phyloP scores from a whole-genome alignment of 208 protist species.

The Leishmania arabica region DNA sequence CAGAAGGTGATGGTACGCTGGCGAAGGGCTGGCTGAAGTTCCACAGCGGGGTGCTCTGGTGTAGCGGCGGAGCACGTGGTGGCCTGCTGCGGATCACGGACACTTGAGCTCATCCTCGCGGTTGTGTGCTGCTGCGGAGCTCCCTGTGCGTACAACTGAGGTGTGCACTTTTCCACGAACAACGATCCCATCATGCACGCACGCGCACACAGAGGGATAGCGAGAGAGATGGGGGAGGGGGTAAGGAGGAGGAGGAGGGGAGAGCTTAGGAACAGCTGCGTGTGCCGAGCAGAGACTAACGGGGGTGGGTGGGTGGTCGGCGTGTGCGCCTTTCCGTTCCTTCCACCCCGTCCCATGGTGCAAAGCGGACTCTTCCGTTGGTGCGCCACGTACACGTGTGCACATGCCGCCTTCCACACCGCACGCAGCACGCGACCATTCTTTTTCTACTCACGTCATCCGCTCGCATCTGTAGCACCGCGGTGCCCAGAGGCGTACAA shows the following conservation, averaged over 20 bases:
- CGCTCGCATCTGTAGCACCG: neutral
- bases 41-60: neutral
- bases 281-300: neutral
- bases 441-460: neutral
- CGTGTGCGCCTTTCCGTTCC: neutral
- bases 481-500: neutral
- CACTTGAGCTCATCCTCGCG: neutral
- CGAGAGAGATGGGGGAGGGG: neutral
- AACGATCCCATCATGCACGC: neutral
- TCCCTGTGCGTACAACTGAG: neutral
- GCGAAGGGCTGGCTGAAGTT: constrained; percentile 24
- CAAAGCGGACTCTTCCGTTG: neutral
- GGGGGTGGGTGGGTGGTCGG: neutral
- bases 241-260: neutral
- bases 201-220: neutral
- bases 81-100: neutral
- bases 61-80: neutral
- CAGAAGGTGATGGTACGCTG: constrained; percentile 28
- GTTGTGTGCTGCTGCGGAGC: neutral
- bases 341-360: neutral
- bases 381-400: neutral
- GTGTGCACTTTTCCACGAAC: neutral
- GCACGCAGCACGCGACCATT: neutral
- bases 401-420: neutral
- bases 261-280: neutral